Evolutionary conservation across 208 protist genomes (phyloP).

Genomic region (Leishmania gerbilli): DNA sequence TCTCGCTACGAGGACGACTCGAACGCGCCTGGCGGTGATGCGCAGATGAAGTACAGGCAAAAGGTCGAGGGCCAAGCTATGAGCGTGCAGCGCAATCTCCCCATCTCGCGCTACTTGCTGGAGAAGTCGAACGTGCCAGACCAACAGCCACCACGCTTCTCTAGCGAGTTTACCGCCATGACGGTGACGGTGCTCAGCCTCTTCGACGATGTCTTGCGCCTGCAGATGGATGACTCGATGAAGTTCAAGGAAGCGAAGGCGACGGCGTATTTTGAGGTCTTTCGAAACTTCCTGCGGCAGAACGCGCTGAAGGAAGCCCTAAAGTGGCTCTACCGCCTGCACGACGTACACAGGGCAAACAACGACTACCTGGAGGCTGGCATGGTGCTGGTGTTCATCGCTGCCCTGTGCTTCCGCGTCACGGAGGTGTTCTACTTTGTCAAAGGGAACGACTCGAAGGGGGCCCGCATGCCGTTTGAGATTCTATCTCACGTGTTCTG

Average conservation of each 20-base stretch:
- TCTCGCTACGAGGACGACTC: constrained; percentile 67
- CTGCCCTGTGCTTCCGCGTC: constrained; percentile 82
- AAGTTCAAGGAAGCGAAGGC: constrained; percentile 81
- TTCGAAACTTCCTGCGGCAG: constrained; percentile 80
- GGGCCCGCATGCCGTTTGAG: constrained; percentile 73
- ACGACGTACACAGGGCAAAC: constrained; percentile 81
- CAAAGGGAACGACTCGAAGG: constrained; percentile 65
- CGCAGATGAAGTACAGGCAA: constrained; percentile 63
- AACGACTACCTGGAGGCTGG: constrained; percentile 77
- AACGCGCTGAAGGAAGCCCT: constrained; percentile 79
- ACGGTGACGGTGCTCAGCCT: constrained; percentile 69
- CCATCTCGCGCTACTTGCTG: constrained; percentile 66
- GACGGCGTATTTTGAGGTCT: constrained; percentile 82
- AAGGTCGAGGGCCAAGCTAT: constrained; percentile 49
- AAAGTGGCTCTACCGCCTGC: constrained; percentile 85
- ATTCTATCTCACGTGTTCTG: constrained; percentile 83
- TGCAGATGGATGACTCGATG: constrained; percentile 79
- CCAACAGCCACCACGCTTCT: constrained; percentile 51
- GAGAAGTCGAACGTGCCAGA: constrained; percentile 37
- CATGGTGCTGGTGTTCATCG: constrained; percentile 87
- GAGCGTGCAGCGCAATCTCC: constrained; percentile 60
- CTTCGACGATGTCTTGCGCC: constrained; percentile 80
- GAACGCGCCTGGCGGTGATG: constrained; percentile 51
- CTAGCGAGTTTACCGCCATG: constrained; percentile 76
- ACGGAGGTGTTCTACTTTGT: constrained; percentile 88